phyloP scores from a whole-genome alignment of 345 rosid genomes.

The Syzygium aqueum region DNA sequence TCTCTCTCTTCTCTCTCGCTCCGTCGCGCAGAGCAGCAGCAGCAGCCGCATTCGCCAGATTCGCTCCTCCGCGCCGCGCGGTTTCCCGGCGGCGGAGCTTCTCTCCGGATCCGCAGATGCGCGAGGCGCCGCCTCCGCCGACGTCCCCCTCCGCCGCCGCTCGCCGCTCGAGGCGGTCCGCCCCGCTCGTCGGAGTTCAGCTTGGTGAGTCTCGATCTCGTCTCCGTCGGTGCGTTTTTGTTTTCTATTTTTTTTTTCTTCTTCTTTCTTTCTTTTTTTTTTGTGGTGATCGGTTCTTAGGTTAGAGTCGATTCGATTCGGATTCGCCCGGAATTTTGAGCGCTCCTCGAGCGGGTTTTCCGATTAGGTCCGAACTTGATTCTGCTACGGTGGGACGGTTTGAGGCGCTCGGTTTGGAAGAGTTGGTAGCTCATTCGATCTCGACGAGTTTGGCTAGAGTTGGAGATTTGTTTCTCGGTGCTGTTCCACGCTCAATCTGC shows the following conservation, averaged over 20 bases:
- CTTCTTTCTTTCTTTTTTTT: neutral
- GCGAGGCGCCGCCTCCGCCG: slow-evolving; percentile 6
- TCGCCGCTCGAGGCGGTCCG: neutral
- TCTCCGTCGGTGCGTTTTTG: neutral
- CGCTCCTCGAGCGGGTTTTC: neutral
- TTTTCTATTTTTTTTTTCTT: neutral
- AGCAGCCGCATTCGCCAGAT: neutral
- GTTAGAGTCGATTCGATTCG: neutral
- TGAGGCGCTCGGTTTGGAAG: neutral
- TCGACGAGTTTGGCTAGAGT: neutral
- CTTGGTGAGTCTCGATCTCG: slow-evolving; percentile 21
- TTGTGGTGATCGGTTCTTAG: neutral
- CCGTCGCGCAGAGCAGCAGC: neutral
- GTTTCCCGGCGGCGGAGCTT: neutral
- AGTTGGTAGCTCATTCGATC: neutral
- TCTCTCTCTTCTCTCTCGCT: neutral
- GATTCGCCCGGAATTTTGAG: neutral
- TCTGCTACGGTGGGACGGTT: too few relatives aligned
- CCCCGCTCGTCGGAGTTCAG: slow-evolving; percentile 13
- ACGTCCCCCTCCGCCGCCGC: neutral
- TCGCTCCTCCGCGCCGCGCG: neutral
- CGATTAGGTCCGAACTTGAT: neutral
- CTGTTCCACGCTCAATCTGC: neutral
- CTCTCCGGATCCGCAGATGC: slow-evolving; percentile 33
- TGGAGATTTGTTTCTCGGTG: neutral